Evolutionary conservation across 2,329 filamentous ascomycete species (phyloP).

Genomic region (Basipetospora chlamydospora): DNA sequence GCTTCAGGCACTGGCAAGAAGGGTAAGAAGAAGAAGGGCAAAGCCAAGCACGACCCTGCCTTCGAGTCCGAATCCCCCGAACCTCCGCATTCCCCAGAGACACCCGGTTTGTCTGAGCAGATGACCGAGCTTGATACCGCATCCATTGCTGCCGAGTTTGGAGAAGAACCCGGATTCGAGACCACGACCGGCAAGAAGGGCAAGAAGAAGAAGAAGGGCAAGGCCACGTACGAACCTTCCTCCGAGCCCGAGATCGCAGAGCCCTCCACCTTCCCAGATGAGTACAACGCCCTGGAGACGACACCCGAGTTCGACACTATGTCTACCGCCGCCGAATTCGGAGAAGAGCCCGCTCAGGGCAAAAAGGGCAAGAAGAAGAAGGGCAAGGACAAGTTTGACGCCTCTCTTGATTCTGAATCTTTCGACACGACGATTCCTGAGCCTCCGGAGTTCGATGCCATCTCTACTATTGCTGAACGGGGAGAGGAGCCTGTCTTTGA

Average conservation of each 20-base stretch:
- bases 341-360: neutral
- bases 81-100: neutral
- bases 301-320: neutral
- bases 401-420: too few species aligned
- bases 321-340: constrained; percentile 1
- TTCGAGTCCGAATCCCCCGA: neutral
- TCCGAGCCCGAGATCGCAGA: neutral
- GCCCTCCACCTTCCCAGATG: neutral
- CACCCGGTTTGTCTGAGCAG: neutral
- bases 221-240: neutral
- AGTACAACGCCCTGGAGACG: neutral
- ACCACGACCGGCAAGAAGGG: constrained; percentile 17
- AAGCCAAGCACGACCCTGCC: neutral
- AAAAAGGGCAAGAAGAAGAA: constrained; percentile 21
- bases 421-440: too few species aligned
- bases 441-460: neutral
- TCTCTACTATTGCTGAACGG: neutral
- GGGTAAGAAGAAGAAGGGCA: constrained; percentile 3
- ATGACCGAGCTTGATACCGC: neutral
- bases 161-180: neutral
- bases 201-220: constrained; percentile 2
- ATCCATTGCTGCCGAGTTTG: constrained; percentile 1
- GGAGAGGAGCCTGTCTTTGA: neutral
- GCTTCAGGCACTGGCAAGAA: too few species aligned
- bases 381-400: constrained; percentile 10